Conservation (phyloP, 1,139 yeast genomes). For the Kodamaea anthophila region DNA sequence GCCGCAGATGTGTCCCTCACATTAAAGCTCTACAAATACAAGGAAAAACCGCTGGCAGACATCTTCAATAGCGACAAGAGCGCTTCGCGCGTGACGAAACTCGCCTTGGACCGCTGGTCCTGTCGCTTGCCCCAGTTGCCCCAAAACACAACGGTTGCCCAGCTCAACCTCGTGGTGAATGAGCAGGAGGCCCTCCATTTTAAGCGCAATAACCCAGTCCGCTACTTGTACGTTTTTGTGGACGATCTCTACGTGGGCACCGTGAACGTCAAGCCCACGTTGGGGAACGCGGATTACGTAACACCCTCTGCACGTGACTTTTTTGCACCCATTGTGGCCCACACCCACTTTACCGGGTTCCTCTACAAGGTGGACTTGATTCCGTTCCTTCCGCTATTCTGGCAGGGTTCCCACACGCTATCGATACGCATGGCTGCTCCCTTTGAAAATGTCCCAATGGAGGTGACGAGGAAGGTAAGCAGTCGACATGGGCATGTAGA, state of each 20-base stretch:
- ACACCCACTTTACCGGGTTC: conserved; percentile 22
- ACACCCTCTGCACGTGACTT: conserved; percentile 8
- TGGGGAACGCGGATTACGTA: conserved; percentile 19
- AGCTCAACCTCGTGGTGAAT: conserved; percentile 20
- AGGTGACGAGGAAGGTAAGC: background rate
- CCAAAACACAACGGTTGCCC: conserved; percentile 25
- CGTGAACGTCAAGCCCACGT: conserved; percentile 21
- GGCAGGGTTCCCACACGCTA: conserved; percentile 20
- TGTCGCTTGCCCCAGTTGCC: conserved; percentile 4
- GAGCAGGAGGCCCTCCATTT: conserved; percentile 16
- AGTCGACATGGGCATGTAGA: background rate
- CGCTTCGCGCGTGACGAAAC: conserved; percentile 3
- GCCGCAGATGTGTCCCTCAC: conserved; percentile 5
- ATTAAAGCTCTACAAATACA: conserved; percentile 4
- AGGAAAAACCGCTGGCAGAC: conserved; percentile 7
- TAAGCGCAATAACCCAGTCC: conserved; percentile 18
- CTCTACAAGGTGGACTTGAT: conserved; percentile 23
- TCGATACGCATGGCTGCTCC: conserved; percentile 20
- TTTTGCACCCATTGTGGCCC: conserved; percentile 22
- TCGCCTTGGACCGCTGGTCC: conserved; percentile 5
- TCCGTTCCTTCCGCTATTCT: conserved; percentile 22
- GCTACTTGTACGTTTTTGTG: conserved; percentile 21
- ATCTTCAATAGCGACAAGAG: conserved; percentile 6
- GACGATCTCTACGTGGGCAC: conserved; percentile 18
- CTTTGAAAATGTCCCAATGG: conserved; percentile 9